Base-by-base conservation (phyloP, 176 grass and related monocot genomes). In the Avena atlantica region DNA sequence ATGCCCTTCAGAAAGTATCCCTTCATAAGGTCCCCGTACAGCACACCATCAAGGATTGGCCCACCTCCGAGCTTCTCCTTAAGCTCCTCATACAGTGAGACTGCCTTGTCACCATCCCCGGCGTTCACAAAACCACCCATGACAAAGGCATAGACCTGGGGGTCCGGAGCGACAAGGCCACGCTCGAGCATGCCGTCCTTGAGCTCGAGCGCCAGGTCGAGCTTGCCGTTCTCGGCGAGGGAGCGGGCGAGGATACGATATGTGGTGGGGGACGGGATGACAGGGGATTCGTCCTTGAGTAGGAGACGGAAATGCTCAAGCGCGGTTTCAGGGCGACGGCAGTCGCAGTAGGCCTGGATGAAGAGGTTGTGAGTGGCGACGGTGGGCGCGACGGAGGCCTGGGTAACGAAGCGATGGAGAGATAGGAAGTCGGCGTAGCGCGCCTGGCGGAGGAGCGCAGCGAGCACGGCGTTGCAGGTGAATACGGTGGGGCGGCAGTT, bases 211-310 rank as follows among this genome's bases (percentile, higher is more conserved):
- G 96, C 92, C 81, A 91, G 81, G 5, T 95, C 90, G 1, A 98
- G 84, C 83, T 98, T 98, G 8, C 84, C 87, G 3, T 87, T 93
- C 85, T 95, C 93, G 5, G 92, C 90, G 23, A 98, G 90, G 44
- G 93, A 94, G 56, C 91, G 93, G 59, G 91, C 86, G n/a, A 98
- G 90, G 78, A 98, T 98, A n/a, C 96, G 93, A 25, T 95, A 98
- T 4, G 96, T 95, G 20, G 96, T 95, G 19, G 92, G 84, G 4
- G 96, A 95, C 2, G 96, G 96, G 19, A 87, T 60, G 67, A 95
- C 57, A 25, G 92, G 88, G 47, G 93, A 93, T 53, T 95, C 93
- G 3, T 98, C 96, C 82, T 95, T 98, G 24, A 95, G 87, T 25
- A 98, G 90, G 68, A 92, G 85, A 70, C 92, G 86, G 84, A 94